Conservation (phyloP, 2,329 filamentous ascomycete genomes). For the Cyphellophora europaea region DNA sequence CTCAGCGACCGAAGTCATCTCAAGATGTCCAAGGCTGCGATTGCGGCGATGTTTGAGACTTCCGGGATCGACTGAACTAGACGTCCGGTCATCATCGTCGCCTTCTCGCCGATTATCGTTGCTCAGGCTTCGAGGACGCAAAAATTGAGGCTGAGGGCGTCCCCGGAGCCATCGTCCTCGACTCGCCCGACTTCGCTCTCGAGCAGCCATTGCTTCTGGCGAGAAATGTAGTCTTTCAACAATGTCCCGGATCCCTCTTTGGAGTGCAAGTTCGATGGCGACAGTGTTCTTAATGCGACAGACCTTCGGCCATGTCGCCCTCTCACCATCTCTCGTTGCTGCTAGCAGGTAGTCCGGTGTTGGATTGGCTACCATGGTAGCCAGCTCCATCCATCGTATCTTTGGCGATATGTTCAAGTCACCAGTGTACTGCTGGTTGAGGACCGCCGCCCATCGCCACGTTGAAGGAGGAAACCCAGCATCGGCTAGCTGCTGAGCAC, state of each 20-base stretch:
- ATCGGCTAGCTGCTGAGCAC: slow-evolving; percentile 71
- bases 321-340: slow-evolving; percentile 67
- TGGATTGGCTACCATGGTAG: slow-evolving; percentile 72
- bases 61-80: too few species aligned
- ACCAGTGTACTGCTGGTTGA: slow-evolving; percentile 86
- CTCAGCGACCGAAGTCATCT: too few species aligned
- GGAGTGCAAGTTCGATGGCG: slow-evolving; percentile 74
- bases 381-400: slow-evolving; percentile 64
- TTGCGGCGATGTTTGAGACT: too few species aligned
- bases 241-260: slow-evolving; percentile 25
- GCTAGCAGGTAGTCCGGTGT: slow-evolving; percentile 77
- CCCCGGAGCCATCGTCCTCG: too few species aligned
- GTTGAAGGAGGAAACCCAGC: slow-evolving; percentile 70
- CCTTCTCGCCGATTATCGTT: too few species aligned
- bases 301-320: slow-evolving; percentile 85
- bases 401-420: slow-evolving; percentile 91
- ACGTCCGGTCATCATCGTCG: too few species aligned
- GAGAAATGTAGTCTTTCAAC: too few species aligned
- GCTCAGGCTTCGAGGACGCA: too few species aligned
- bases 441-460: slow-evolving; percentile 68
- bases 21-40: too few species aligned
- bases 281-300: slow-evolving; percentile 78
- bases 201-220: too few species aligned
- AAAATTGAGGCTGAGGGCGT: too few species aligned
- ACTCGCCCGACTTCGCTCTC: too few species aligned